Evolutionary conservation across 495 filamentous ascomycete genomes (phyloP).

Genomic region (Penicillium manginii): DNA sequence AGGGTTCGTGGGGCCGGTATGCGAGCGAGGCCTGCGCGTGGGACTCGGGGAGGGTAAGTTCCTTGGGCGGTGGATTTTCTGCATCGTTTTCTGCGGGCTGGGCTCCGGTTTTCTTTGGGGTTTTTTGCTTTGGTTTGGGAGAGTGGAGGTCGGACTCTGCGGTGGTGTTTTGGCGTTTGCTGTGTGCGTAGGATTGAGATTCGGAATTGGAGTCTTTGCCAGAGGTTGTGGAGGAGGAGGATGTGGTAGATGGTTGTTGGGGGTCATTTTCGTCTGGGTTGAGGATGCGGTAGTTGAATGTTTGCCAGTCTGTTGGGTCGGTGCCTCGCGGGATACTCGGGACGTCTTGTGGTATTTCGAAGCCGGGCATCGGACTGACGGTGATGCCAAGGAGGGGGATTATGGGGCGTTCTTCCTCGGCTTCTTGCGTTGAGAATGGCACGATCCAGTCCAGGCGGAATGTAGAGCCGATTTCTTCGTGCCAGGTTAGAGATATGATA

Average conservation of each 20-base stretch:
- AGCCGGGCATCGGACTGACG: slow-evolving; percentile 66
- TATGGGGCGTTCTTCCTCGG: slow-evolving; percentile 42
- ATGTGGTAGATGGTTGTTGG: neutral
- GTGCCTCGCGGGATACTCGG: slow-evolving; percentile 37
- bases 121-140: too few relatives aligned
- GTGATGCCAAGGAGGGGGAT: slow-evolving; percentile 57
- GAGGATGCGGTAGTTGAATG: slow-evolving; percentile 40
- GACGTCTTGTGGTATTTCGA: slow-evolving; percentile 45
- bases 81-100: neutral
- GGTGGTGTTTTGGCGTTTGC: neutral
- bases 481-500: slow-evolving; percentile 69
- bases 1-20: slow-evolving; percentile 43
- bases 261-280: slow-evolving; percentile 21
- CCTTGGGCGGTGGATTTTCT: neutral
- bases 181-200: neutral
- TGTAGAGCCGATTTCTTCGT: slow-evolving; percentile 35
- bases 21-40: slow-evolving; percentile 43
- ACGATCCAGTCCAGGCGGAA: slow-evolving; percentile 63
- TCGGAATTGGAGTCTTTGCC: neutral
- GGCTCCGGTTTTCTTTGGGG: neutral
- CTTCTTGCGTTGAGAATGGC: slow-evolving; percentile 54
- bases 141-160: too few relatives aligned
- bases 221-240: too few relatives aligned
- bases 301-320: slow-evolving; percentile 29
- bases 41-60: slow-evolving; percentile 39